phyloP scores from a whole-genome alignment of 345 rosid species.

The Barbarea vulgaris region DNA sequence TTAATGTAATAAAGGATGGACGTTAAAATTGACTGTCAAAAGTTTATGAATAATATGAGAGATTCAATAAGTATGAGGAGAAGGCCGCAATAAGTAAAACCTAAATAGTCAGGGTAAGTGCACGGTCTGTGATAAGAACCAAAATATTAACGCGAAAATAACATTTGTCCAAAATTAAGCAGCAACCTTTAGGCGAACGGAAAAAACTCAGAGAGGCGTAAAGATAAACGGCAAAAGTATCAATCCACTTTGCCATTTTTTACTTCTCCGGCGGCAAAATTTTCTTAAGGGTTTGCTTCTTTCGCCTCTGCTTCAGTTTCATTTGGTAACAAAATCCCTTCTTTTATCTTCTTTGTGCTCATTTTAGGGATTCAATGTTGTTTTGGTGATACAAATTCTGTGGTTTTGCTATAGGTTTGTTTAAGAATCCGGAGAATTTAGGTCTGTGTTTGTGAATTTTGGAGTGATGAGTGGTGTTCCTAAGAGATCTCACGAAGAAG shows the following conservation, averaged over 20 bases:
- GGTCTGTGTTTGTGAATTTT: neutral
- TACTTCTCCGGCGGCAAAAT: neutral
- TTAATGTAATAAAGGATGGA: neutral
- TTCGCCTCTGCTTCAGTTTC: conserved; percentile 19
- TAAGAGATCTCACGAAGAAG: conserved; percentile 87
- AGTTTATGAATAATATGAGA: neutral
- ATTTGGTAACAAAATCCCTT: neutral
- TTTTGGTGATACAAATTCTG: neutral
- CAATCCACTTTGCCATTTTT: conserved; percentile 21
- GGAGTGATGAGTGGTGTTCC: conserved; percentile 73
- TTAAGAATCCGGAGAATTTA: neutral
- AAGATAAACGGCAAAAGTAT: conserved; percentile 6
- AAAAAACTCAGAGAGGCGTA: neutral
- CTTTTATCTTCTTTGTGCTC: neutral
- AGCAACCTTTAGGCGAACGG: neutral
- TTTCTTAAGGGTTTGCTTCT: conserved; percentile 9
- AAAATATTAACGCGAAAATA: conserved; percentile 15
- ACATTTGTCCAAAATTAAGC: neutral
- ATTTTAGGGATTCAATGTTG: conserved; percentile 28
- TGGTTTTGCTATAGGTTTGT: conserved; percentile 15
- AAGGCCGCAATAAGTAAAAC: conserved; percentile 16
- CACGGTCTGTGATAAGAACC: conserved; percentile 6
- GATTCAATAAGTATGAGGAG: conserved; percentile 11
- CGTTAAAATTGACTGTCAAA: neutral
- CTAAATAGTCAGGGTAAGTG: conserved; percentile 12